Conservation (phyloP, 306 rosid species). For the Begonia peltatifolia region DNA sequence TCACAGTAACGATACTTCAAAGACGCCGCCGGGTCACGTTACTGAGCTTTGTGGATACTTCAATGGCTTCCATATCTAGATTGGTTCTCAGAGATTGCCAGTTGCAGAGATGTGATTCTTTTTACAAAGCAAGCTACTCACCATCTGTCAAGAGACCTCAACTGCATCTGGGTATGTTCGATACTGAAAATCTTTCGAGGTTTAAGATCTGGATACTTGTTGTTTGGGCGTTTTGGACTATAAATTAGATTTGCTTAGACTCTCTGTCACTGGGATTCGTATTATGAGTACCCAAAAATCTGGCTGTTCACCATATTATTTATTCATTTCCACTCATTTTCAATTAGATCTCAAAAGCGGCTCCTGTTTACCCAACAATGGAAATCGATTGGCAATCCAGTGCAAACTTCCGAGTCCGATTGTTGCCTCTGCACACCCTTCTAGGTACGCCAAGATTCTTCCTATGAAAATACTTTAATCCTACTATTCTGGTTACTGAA, state of each 20-base stretch:
- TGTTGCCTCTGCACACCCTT: constrained; percentile 14
- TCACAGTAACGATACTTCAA: background rate
- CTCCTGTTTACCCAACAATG: constrained; percentile 21
- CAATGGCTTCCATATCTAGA: constrained; percentile 51
- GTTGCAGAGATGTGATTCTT: constrained; percentile 12
- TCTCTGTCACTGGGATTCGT: background rate
- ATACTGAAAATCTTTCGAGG: background rate
- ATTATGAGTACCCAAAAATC: background rate
- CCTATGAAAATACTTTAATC: too few species aligned
- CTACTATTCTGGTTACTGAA: too few species aligned
- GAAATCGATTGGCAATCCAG: constrained; percentile 22
- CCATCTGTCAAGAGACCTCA: constrained; percentile 19
- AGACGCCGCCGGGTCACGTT: background rate
- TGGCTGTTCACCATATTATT: background rate
- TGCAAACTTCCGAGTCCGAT: constrained; percentile 26
- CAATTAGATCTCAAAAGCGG: constrained; percentile 26
- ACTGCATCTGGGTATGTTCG: constrained; percentile 35
- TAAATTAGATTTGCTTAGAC: background rate
- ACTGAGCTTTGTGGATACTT: background rate
- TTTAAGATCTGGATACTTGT: background rate
- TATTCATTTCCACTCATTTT: background rate
- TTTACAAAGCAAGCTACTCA: constrained; percentile 17
- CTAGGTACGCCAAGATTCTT: background rate
- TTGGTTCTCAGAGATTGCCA: constrained; percentile 32
- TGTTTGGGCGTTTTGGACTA: background rate